Conservation (phyloP, 352 stramenopile species). For the Halophytophthora polymorphica region DNA sequence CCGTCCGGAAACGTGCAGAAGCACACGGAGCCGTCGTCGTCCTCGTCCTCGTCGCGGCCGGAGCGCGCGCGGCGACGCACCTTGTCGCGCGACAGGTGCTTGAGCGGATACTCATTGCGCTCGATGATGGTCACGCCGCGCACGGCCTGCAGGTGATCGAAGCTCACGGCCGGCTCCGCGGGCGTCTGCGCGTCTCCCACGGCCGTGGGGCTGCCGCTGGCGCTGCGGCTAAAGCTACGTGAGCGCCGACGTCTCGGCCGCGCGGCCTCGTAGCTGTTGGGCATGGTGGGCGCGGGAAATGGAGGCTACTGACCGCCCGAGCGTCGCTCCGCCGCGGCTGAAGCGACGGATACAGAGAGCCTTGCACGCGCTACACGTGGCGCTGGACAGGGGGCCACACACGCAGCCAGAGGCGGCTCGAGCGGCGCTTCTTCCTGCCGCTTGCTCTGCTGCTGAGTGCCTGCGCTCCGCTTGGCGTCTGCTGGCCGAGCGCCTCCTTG, state of each 20-base stretch:
- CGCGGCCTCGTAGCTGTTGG: not conserved
- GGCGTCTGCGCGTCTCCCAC: not conserved
- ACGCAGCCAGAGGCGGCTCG: too few species aligned
- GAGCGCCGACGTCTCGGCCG: not conserved
- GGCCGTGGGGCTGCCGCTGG: conserved; percentile 1
- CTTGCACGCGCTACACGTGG: too few species aligned
- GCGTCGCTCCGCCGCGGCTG: too few species aligned
- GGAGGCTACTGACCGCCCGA: not conserved
- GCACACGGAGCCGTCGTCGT: conserved; percentile 44
- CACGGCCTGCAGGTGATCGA: conserved; percentile 67
- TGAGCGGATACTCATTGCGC: conserved; percentile 73
- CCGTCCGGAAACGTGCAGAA: conserved; percentile 53
- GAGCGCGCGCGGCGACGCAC: conserved; percentile 27
- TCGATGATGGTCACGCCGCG: conserved; percentile 58
- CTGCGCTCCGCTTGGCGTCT: too few species aligned
- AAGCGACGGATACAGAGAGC: too few species aligned
- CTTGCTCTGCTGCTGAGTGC: too few species aligned
- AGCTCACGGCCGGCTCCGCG: conserved; percentile 16
- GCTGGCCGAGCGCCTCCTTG: too few species aligned
- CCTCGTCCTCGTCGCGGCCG: conserved; percentile 26
- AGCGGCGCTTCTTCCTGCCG: too few species aligned
- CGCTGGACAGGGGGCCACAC: too few species aligned
- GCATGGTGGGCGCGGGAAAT: not conserved
- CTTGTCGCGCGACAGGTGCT: conserved; percentile 41
- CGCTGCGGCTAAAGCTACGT: conserved; percentile 1